Conservation (phyloP, 2,329 filamentous ascomycete genomes). For the Diaporthe sp. region DNA sequence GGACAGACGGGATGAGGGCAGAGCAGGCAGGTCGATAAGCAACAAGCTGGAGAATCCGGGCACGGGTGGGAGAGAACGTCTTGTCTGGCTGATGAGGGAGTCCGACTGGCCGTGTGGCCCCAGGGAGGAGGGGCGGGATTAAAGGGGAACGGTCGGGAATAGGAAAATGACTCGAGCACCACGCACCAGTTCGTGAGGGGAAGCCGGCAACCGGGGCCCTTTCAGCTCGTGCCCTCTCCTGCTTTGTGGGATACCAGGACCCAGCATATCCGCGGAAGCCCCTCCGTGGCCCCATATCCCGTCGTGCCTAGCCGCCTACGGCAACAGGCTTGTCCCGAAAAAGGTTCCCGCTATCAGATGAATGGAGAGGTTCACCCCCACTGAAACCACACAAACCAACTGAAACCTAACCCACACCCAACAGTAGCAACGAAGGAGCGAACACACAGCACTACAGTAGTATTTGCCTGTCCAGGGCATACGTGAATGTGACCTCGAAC, state of each 20-base stretch:
- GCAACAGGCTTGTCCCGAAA: constrained; percentile 10
- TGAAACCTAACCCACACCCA: constrained; percentile 14
- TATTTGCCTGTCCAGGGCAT: background rate
- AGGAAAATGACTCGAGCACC: constrained; percentile 33
- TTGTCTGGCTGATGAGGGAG: constrained; percentile 1
- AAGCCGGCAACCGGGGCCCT: background rate
- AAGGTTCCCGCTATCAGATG: constrained; percentile 5
- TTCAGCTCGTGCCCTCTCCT: background rate
- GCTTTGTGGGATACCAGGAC: background rate
- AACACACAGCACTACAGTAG: background rate
- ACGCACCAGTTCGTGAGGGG: constrained; percentile 23
- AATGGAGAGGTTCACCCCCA: constrained; percentile 18
- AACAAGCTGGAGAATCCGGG: background rate
- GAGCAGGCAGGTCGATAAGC: constrained; percentile 16
- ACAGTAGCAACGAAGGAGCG: background rate
- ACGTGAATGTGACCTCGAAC: background rate
- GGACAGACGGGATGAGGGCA: constrained; percentile 9
- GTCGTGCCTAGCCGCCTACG: constrained; percentile 6
- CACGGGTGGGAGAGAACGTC: constrained; percentile 7
- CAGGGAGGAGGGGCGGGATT: constrained; percentile 26
- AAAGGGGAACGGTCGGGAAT: constrained; percentile 30
- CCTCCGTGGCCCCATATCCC: background rate
- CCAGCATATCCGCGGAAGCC: background rate
- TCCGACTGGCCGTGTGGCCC: background rate
- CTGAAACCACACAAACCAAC: constrained; percentile 10